Percentiles rank a stretch among this genome's conserved stretches.
phyloP scores from a whole-genome alignment of 805 yeast genomes.

The Starmerella bacillaris region DNA sequence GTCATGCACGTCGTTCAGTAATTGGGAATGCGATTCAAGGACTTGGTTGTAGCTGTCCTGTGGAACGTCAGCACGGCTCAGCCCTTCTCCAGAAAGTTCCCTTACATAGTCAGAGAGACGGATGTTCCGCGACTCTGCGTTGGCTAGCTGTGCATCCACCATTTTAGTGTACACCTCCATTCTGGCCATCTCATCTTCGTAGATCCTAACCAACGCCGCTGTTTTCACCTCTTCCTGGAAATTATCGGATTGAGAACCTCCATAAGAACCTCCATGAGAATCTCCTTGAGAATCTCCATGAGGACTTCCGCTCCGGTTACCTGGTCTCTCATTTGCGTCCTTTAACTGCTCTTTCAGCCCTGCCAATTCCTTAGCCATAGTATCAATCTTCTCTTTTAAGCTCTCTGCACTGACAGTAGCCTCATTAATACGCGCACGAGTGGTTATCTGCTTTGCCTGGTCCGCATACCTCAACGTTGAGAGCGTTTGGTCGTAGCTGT shows the following conservation, averaged over 20 bases:
- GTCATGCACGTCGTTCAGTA: no score
- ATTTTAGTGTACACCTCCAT: constrained; percentile 16
- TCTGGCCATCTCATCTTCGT: constrained; percentile 20
- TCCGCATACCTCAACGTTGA: constrained; percentile 66
- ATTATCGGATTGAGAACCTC: constrained; percentile 6
- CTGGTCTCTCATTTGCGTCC: constrained; percentile 18
- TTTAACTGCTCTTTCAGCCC: constrained; percentile 21
- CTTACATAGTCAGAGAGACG: constrained; percentile 16
- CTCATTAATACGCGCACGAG: constrained; percentile 38
- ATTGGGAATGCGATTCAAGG: no score
- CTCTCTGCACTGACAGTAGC: constrained; percentile 26
- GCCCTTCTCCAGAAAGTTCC: constrained; percentile 15
- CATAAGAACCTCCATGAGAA: background rate
- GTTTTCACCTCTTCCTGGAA: constrained; percentile 13
- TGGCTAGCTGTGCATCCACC: constrained; percentile 14
- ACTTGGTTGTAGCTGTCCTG: no score
- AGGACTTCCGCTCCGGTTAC: constrained; percentile 2
- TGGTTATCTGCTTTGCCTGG: constrained; percentile 50
- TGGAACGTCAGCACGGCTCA: no score
- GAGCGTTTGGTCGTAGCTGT: constrained; percentile 58
- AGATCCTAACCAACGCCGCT: constrained; percentile 18
- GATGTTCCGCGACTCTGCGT: constrained; percentile 14
- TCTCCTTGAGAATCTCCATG: background rate
- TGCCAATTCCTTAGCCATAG: constrained; percentile 26
- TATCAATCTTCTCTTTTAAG: constrained; percentile 24